A percentile compares a stretch with the other conserved stretches of the same genome.
Conservation (phyloP, 768 basidiomycete genomes). For the Termitomyces bulborhizus region DNA sequence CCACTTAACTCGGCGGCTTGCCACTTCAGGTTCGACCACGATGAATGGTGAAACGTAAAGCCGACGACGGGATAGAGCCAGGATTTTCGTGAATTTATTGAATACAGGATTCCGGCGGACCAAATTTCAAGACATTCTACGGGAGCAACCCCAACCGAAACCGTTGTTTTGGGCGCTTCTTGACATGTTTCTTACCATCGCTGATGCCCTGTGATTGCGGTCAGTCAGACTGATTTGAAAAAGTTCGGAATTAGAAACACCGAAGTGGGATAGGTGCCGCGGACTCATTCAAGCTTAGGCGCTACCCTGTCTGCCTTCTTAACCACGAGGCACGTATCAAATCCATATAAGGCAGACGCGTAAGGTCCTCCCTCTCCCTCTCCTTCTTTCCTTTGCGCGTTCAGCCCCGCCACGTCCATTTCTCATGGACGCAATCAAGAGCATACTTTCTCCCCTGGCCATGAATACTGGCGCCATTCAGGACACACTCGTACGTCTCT, state of each 20-base stretch:
- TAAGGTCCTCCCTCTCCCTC: conserved; percentile 27
- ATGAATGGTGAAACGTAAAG: conserved; percentile 16
- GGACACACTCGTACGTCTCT: conserved; percentile 61
- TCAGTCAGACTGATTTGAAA: conserved; percentile 10
- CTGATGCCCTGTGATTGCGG: conserved; percentile 10
- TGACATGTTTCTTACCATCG: conserved; percentile 8
- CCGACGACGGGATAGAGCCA: conserved; percentile 10
- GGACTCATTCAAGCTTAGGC: conserved; percentile 20
- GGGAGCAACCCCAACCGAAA: conserved; percentile 4
- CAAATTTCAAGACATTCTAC: background rate
- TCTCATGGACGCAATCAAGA: conserved; percentile 67
- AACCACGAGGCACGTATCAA: conserved; percentile 36
- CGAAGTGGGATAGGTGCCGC: conserved; percentile 17
- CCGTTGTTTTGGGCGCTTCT: conserved; percentile 1
- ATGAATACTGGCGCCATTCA: conserved; percentile 66
- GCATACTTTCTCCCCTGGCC: conserved; percentile 63
- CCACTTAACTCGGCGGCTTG: conserved; percentile 6
- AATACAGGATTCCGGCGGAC: background rate
- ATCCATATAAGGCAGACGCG: conserved; percentile 38
- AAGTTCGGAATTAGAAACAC: conserved; percentile 11
- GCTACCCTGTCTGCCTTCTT: conserved; percentile 32
- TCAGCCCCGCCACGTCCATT: conserved; percentile 12
- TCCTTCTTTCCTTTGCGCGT: conserved; percentile 23
- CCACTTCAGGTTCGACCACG: conserved; percentile 16
- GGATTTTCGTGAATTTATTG: background rate